phyloP scores from a whole-genome alignment of 108 stramenopile species.

The Bacterosira constricta region DNA sequence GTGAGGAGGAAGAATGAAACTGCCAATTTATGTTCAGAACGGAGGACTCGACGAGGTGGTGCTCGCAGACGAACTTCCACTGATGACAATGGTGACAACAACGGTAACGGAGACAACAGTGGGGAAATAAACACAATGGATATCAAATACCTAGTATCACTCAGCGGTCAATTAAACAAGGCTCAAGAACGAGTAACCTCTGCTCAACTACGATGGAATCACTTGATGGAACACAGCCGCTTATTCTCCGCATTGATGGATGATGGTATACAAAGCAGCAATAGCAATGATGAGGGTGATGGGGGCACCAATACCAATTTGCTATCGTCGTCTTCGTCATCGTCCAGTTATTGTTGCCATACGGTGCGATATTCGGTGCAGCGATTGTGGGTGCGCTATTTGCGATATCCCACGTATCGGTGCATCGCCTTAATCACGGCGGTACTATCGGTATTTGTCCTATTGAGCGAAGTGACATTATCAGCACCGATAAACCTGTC shows the following conservation, averaged over 20 bases:
- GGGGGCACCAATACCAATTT: neutral
- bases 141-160: slow-evolving; percentile 48
- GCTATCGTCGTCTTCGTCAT: slow-evolving; percentile 6
- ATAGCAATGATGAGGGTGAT: neutral
- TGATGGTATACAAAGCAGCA: slow-evolving; percentile 3
- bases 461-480: slow-evolving; percentile 72
- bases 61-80: slow-evolving; percentile 11
- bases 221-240: slow-evolving; percentile 38
- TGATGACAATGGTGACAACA: neutral
- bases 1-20: slow-evolving; percentile 51
- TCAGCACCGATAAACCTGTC: slow-evolving; percentile 47
- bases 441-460: slow-evolving; percentile 50
- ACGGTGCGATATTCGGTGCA: slow-evolving; percentile 19
- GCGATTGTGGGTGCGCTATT: slow-evolving; percentile 44
- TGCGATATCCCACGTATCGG: slow-evolving; percentile 53
- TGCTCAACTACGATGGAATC: slow-evolving; percentile 56
- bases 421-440: slow-evolving; percentile 49
- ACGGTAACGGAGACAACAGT: neutral
- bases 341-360: neutral
- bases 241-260: slow-evolving; percentile 46
- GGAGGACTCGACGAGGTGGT: slow-evolving; percentile 10
- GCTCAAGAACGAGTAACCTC: slow-evolving; percentile 51
- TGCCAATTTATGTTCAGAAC: slow-evolving; percentile 34
- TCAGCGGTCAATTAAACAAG: slow-evolving; percentile 50
- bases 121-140: slow-evolving; percentile 36